phyloP scores from a whole-genome alignment of 106 monocot species.

The Platanthera zijinensis region DNA sequence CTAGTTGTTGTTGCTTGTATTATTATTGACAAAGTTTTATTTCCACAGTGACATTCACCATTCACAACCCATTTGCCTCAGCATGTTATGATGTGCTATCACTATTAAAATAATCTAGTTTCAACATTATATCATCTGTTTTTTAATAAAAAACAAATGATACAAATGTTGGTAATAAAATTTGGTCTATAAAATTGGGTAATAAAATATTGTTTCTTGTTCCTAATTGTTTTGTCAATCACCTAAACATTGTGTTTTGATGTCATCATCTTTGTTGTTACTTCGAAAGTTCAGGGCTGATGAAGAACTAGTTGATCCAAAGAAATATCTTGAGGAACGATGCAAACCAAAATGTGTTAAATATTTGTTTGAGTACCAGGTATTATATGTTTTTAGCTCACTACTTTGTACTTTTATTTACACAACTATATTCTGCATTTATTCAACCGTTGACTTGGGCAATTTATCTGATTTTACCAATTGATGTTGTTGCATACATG shows the following conservation, averaged over 20 bases:
- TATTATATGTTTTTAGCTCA: constrained; percentile 5
- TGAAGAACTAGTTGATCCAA: constrained; percentile 46
- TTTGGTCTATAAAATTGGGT: background rate
- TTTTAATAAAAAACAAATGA: background rate
- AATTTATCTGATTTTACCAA: background rate
- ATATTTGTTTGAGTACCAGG: constrained; percentile 34
- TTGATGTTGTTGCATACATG: background rate
- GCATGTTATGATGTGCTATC: background rate
- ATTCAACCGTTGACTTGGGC: background rate
- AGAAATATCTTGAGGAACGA: constrained; percentile 46
- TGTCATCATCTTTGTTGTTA: background rate
- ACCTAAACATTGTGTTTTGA: background rate
- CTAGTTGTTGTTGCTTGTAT: background rate
- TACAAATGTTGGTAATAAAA: background rate
- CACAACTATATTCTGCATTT: background rate
- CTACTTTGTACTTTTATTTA: background rate
- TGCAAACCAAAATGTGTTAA: constrained; percentile 53
- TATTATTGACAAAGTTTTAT: background rate
- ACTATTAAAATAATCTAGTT: background rate
- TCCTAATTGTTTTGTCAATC: background rate
- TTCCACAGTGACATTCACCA: background rate
- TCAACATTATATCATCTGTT: background rate
- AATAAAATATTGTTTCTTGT: background rate
- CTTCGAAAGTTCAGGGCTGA: constrained; percentile 32
- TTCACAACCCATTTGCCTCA: background rate